phyloP scores from a whole-genome alignment of 768 basidiomycete genomes.

The Agaricus blazei region DNA sequence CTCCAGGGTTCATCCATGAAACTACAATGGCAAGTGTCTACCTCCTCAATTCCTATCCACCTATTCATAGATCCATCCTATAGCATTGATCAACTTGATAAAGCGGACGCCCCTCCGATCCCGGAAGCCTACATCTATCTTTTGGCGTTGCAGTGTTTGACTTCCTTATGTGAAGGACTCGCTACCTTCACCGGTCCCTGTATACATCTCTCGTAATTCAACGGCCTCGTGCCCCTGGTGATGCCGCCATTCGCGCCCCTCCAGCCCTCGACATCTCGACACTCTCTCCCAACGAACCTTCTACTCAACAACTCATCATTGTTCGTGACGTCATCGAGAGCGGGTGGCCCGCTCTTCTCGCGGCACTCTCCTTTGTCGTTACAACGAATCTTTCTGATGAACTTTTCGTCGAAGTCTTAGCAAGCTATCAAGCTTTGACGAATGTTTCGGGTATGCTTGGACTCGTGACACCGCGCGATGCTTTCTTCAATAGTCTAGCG shows the following conservation, averaged over 20 bases:
- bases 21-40: constrained; percentile 68
- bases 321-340: constrained; percentile 78
- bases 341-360: constrained; percentile 91
- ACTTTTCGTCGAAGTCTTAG: constrained; percentile 83
- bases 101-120: constrained; percentile 89
- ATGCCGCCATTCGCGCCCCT: constrained; percentile 64
- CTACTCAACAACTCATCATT: constrained; percentile 53
- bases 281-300: constrained; percentile 43
- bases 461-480: constrained; percentile 83
- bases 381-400: constrained; percentile 89
- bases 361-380: constrained; percentile 85
- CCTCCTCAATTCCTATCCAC: constrained; percentile 5
- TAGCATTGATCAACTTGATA: constrained; percentile 98
- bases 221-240: constrained; percentile 55
- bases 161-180: constrained; percentile 83
- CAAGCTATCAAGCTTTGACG: constrained; percentile 78
- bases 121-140: constrained; percentile 95
- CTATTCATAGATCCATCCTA: background rate
- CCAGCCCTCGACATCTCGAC: constrained; percentile 61
- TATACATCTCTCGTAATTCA: constrained; percentile 70
- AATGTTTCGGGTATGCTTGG: constrained; percentile 88
- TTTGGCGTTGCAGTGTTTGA: constrained; percentile 82
- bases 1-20: constrained; percentile 78
- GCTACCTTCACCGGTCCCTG: constrained; percentile 70
- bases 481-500: constrained; percentile 86